Percentiles rank a stretch among this genome's conserved stretches.
phyloP scores from a whole-genome alignment of 345 rosid species.

The Citrus mangshanensis region DNA sequence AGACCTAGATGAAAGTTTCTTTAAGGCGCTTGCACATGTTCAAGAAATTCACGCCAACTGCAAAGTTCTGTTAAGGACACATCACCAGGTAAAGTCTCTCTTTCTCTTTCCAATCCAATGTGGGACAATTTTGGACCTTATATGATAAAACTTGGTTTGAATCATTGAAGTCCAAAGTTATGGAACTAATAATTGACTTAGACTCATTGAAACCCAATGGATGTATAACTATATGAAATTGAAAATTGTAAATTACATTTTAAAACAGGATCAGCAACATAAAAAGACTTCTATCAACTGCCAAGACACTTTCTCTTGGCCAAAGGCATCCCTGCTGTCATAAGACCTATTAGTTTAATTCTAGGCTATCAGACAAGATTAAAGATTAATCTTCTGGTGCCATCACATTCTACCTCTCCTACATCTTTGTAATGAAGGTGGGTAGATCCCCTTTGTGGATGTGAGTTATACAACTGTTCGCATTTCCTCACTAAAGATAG shows the following conservation, averaged over 20 bases:
- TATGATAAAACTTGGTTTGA: neutral
- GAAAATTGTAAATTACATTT: neutral
- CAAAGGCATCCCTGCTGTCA: neutral
- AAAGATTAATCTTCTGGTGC: neutral
- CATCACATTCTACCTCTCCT: neutral
- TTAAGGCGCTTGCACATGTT: conserved; percentile 91
- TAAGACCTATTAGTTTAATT: neutral
- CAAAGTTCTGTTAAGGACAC: conserved; percentile 88
- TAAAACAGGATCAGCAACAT: neutral
- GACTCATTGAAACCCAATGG: neutral
- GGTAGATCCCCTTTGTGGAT: neutral
- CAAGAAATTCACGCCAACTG: conserved; percentile 96
- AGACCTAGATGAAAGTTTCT: conserved; percentile 75
- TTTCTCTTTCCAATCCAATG: neutral
- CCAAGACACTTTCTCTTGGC: neutral
- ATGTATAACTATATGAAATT: neutral
- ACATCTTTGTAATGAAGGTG: neutral
- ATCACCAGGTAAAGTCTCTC: conserved; percentile 70
- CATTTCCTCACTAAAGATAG: neutral
- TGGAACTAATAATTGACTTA: neutral
- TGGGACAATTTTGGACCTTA: neutral
- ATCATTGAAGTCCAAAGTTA: neutral
- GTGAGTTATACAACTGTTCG: neutral
- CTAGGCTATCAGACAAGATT: neutral
- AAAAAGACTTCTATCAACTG: neutral